phyloP scores from a whole-genome alignment of 2,329 filamentous ascomycete species.

The Aureobasidium sp. region DNA sequence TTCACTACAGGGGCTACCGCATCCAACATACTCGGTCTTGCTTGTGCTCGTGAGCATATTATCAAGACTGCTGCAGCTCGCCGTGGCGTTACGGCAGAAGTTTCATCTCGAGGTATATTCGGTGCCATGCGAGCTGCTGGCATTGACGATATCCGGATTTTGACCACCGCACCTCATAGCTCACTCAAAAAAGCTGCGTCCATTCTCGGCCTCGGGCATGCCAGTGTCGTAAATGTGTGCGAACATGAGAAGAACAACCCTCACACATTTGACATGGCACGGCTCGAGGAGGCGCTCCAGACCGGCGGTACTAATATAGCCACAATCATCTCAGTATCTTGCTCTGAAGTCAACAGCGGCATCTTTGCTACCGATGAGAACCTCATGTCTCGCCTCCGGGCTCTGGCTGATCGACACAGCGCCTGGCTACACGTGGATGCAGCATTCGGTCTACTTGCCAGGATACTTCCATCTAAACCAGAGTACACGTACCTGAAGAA shows the following conservation, averaged over 20 bases:
- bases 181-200: constrained; percentile 78
- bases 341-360: constrained; percentile 86
- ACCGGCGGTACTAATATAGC: constrained; percentile 40
- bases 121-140: constrained; percentile 58
- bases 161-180: constrained; percentile 78
- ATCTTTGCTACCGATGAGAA: constrained; percentile 59
- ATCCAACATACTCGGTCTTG: constrained; percentile 59
- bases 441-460: constrained; percentile 80
- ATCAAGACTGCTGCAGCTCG: constrained; percentile 40
- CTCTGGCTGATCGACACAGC: constrained; percentile 62
- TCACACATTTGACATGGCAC: constrained; percentile 63
- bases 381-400: constrained; percentile 57
- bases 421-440: constrained; percentile 90
- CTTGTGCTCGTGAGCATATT: constrained; percentile 64
- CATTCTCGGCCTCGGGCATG: constrained; percentile 69
- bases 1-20: constrained; percentile 71
- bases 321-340: constrained; percentile 75
- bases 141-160: constrained; percentile 62
- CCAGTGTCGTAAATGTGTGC: constrained; percentile 56
- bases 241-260: constrained; percentile 43
- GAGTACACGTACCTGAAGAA: constrained; percentile 52
- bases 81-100: constrained; percentile 32
- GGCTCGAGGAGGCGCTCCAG: constrained; percentile 55
- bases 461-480: constrained; percentile 50
- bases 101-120: constrained; percentile 65